Conservation (phyloP, 345 rosid species). For the Cochlearia excelsa region DNA sequence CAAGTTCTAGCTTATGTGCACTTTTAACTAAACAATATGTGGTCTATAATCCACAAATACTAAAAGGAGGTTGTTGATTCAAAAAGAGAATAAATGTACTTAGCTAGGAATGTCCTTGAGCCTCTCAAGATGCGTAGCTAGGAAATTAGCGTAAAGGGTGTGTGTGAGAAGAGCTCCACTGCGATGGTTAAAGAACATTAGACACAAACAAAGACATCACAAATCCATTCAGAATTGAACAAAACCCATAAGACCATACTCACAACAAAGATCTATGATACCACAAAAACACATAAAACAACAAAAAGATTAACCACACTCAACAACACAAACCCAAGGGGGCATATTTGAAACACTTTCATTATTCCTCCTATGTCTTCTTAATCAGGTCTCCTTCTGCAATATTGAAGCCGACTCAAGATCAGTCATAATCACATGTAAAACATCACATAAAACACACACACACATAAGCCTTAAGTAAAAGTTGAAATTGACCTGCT, state of each 20-base stretch:
- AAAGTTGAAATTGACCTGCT: too few relatives aligned
- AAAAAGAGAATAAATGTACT: too few relatives aligned
- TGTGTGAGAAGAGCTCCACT: neutral
- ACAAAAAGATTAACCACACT: neutral
- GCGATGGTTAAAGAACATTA: neutral
- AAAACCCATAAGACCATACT: conserved; percentile 30
- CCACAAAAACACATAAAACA: conserved; percentile 15
- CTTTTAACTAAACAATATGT: too few relatives aligned
- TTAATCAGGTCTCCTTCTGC: conserved; percentile 28
- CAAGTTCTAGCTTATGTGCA: too few relatives aligned
- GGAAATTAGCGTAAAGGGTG: too few relatives aligned
- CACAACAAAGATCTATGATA: conserved; percentile 26
- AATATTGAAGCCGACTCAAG: conserved; percentile 9
- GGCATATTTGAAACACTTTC: conserved; percentile 4
- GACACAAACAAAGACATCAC: conserved; percentile 20
- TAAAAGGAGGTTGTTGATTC: too few relatives aligned
- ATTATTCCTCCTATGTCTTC: conserved; percentile 14
- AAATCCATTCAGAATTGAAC: conserved; percentile 27
- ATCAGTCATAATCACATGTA: conserved; percentile 10
- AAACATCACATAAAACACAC: too few relatives aligned
- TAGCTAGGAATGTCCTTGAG: too few relatives aligned
- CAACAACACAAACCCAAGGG: conserved; percentile 20
- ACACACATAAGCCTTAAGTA: too few relatives aligned
- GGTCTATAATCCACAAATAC: too few relatives aligned
- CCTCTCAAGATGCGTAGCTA: too few relatives aligned